Evolutionary conservation across 2,329 filamentous ascomycete genomes (phyloP).

Genomic region (Claviceps digitariae): DNA sequence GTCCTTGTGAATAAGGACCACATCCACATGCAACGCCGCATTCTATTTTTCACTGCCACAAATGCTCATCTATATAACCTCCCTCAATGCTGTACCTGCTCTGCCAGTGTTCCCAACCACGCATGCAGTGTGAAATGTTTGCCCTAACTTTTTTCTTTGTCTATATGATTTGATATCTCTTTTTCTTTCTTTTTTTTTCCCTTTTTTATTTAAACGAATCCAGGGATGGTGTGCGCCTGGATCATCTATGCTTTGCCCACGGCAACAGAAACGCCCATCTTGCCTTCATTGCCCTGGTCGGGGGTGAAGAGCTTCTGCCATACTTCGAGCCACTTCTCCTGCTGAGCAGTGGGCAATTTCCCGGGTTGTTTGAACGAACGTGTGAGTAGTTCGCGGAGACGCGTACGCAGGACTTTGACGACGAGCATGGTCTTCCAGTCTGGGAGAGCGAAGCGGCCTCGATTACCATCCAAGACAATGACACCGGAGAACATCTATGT

Average conservation of each 20-base stretch:
- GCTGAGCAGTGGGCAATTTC: slow-evolving; percentile 48
- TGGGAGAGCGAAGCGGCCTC: slow-evolving; percentile 66
- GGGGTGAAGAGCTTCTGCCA: slow-evolving; percentile 58
- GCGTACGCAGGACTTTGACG: slow-evolving; percentile 64
- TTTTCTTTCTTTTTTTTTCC: neutral
- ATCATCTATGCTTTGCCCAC: slow-evolving; percentile 16
- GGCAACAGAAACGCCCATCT: slow-evolving; percentile 12
- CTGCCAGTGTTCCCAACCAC: neutral
- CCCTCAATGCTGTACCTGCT: no score
- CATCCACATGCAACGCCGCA: no score
- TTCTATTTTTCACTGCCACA: no score
- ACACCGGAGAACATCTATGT: slow-evolving; percentile 71
- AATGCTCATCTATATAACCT: no score
- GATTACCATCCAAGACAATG: slow-evolving; percentile 74
- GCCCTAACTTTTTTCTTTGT: no score
- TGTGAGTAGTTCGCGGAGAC: slow-evolving; percentile 63
- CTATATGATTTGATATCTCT: no score
- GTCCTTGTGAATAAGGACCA: no score
- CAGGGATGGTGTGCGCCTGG: no score
- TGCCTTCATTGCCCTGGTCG: slow-evolving; percentile 25
- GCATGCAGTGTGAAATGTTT: no score
- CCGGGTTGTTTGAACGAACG: slow-evolving; percentile 56
- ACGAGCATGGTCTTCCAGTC: slow-evolving; percentile 88
- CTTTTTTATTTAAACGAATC: no score
- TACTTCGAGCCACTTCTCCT: slow-evolving; percentile 60